Base-by-base conservation (phyloP, 2,329 filamentous ascomycete species). In the Rhynchosporium graminicola region DNA sequence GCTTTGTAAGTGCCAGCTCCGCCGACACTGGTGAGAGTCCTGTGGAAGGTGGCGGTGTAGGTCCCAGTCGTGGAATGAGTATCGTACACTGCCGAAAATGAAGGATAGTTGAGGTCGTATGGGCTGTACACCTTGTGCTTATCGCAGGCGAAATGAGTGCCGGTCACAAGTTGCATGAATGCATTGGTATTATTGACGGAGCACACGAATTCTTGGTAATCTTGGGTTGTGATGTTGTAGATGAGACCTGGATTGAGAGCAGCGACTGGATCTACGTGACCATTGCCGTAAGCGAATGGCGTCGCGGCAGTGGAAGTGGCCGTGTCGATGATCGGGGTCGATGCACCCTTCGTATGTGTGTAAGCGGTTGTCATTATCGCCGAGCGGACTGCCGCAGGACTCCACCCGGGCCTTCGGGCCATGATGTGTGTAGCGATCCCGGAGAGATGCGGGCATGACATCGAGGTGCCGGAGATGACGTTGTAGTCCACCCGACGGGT, bases 31-130 rank as follows among this genome's bases (percentile, higher is more conserved):
- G 43, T 46, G 43, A 46, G 15, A 46, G 43, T 46, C 43, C 43
- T 46, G n/a, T 15, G 15, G 43, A 46, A 46, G 20, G n/a, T 46
- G 26, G 43, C 43, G 43, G 8, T 9, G 28, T 20, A 20, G 43
- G 43, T 46, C n/a, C 43, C 43, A 20, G 20, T 46, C n/a, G 43
- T 26, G n/a, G 20, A 15, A 5, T 15, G 8, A 20, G 15, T 8
- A 46, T 46, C n/a, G 43, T 46, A 46, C 3, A 4, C 20, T 26
- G 43, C 43, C 26, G n/a, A 15, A n/a, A 46, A 46, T 20, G 43
- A 46, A 46, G 43, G 43, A 46, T 46, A 46, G 43, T 46, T 46
- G n/a, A 46, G 43, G n/a, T n/a, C 43, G 43, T 46, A 46, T 46
- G 43, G 15, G 20, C 43, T 46, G 43, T 46, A 46, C 43, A 46